These are phyloP conservation scores for Leishmania gerbilli DNA, from an alignment of 208 protist species.

Conservation along the genomic window DNA sequence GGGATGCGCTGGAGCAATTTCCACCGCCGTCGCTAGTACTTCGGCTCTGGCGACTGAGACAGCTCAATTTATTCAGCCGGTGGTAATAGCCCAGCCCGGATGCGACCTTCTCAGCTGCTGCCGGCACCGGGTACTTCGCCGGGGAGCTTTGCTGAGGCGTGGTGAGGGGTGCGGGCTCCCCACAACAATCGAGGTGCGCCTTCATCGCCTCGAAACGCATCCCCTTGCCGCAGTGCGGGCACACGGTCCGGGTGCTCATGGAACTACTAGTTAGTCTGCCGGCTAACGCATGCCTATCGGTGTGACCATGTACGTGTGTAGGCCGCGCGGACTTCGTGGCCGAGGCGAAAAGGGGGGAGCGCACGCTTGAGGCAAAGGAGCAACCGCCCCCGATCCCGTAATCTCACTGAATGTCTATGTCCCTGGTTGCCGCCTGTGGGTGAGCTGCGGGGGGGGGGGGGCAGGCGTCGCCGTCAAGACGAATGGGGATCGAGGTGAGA, in stretches of 20 bases:
- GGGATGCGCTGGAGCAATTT: not conserved
- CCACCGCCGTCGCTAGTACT: not conserved
- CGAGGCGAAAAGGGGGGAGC: not conserved
- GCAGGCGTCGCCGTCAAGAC: not conserved
- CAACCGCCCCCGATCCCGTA: not conserved
- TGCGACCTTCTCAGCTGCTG: not conserved
- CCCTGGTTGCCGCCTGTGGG: no score
- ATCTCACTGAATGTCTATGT: not conserved
- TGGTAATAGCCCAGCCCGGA: constrained; percentile 36
- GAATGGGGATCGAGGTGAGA: not conserved
- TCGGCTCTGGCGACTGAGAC: not conserved
- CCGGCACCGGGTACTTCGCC: not conserved
- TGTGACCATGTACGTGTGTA: constrained; percentile 6
- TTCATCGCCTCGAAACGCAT: constrained; percentile 40
- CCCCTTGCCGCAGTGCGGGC: constrained; percentile 48
- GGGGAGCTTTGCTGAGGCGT: not conserved
- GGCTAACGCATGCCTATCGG: constrained; percentile 4
- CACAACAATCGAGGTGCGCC: constrained; percentile 40
- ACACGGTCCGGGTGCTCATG: constrained; percentile 48
- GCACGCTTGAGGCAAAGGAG: not conserved
- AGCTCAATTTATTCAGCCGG: constrained; percentile 30
- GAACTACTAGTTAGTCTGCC: not conserved
- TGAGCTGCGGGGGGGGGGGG: no score
- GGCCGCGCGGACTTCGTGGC: not conserved
- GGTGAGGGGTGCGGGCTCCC: not conserved